Percentiles rank a stretch among this genome's conserved stretches.
phyloP scores from a whole-genome alignment of 257 asterid species.

The Jasminum sambac region DNA sequence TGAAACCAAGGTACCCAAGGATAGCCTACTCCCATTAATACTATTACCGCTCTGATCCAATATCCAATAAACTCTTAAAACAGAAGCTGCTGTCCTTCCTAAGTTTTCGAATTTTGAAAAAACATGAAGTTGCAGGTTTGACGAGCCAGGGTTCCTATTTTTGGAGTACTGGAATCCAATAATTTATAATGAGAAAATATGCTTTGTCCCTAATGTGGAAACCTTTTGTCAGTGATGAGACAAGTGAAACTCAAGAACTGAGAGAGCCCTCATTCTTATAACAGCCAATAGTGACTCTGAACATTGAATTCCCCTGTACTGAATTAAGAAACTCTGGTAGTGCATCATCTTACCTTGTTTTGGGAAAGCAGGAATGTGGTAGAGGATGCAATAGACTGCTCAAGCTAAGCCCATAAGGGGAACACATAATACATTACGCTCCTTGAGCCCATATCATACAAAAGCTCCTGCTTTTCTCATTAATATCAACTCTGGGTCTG shows the following conservation, averaged over 20 bases:
- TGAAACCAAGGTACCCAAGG: neutral
- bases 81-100: neutral
- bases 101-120: neutral
- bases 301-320: neutral
- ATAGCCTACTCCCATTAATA: neutral
- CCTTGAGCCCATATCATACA: neutral
- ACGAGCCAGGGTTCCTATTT: neutral
- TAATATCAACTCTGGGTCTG: neutral
- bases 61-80: neutral
- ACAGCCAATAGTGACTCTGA: neutral
- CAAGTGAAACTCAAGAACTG: neutral
- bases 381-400: neutral
- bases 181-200: neutral
- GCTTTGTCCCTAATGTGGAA: neutral
- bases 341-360: neutral
- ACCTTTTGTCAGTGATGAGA: neutral
- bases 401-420: neutral
- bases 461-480: neutral
- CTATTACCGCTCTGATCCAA: neutral
- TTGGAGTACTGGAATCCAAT: neutral
- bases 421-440: neutral
- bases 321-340: neutral
- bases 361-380: neutral
- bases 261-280: neutral
- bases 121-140: neutral